Evolutionary conservation across 2,329 filamentous ascomycete species (phyloP), one percentile per base, ranked within the genome.

Genomic region (Aspergillus fumigatus): DNA sequence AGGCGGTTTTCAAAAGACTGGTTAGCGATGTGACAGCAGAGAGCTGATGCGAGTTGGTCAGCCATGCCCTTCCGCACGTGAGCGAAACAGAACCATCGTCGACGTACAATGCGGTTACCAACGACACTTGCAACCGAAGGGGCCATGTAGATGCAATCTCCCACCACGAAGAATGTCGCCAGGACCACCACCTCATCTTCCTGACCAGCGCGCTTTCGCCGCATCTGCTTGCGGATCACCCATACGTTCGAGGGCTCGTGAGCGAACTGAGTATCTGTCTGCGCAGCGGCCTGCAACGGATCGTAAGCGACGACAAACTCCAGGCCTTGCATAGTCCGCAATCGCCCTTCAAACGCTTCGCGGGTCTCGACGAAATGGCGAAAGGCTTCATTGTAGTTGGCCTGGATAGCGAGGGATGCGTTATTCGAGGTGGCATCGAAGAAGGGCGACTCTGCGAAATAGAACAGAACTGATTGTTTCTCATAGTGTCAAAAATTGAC

Each of bases 381-480:
- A 58, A 80, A 74, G 43, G 76, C 72, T 59, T 78, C 75, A 58
- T 82, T 79, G 60, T 74, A 75, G 57, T 72, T 77, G 11, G 79
- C 76, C 65, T 85, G 83, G 25, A 77, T 75, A 60, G 81, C 73
- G 51, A 83, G 72, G 9, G 82, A 77, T 59, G 80, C 80, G 71
- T 87, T 87, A 70, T 86, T 86, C 58, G 81, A 84, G 14, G 77
- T 80, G 25, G 75, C 71, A 59, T 87, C 84, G 69, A 84, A 86
- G 75, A 85, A 87, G n/a, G 82, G 83, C 1, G 83, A 85, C 62
- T 82, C 77, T 55, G 78, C 77, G 67, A 88, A 85, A 70, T 87
- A 87, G 66, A 82, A 83, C 54, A 86, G 79, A 47, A 87, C 78
- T 83, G 52, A 3, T 35, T 17, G 52, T 8, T 2, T 23, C 51